phyloP scores from a whole-genome alignment of 192 early-diverging fungal genomes.

The Funneliformis mosseae region DNA sequence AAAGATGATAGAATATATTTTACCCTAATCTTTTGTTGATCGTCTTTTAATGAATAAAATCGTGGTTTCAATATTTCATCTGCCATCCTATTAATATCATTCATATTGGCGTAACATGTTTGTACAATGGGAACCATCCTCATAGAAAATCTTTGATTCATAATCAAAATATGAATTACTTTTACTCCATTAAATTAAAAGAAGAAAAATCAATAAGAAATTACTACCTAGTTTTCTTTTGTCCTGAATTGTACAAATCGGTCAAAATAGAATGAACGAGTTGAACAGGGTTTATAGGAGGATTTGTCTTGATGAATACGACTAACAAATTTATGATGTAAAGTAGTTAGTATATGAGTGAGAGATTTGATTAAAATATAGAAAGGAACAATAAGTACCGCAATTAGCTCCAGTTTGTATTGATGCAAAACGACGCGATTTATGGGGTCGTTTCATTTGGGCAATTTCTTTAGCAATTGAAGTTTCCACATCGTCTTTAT shows the following conservation, averaged over 20 bases:
- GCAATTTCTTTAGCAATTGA: conserved; percentile 57
- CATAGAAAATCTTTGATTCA: conserved; percentile 47
- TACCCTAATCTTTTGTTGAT: conserved; percentile 26
- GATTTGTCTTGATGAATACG: conserved; percentile 50
- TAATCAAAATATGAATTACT: background rate
- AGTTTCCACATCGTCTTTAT: conserved; percentile 48
- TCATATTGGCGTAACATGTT: conserved; percentile 52
- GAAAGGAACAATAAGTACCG: conserved; percentile 39
- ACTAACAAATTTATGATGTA: conserved; percentile 38
- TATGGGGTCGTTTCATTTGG: conserved; percentile 47
- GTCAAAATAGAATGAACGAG: conserved; percentile 41
- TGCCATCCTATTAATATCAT: conserved; percentile 50
- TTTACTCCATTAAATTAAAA: background rate
- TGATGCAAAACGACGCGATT: conserved; percentile 49
- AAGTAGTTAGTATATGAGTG: background rate
- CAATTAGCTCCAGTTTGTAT: conserved; percentile 55
- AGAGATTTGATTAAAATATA: background rate
- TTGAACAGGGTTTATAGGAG: conserved; percentile 49
- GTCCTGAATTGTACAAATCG: conserved; percentile 40
- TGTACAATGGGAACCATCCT: conserved; percentile 56
- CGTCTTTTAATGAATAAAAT: conserved; percentile 46
- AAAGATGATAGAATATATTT: background rate
- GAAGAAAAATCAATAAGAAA: background rate
- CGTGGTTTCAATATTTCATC: conserved; percentile 45
- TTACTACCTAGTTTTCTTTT: conserved; percentile 46